Base-by-base conservation (phyloP, 768 basidiomycete species). In the Cyclocybe cylindracea region DNA sequence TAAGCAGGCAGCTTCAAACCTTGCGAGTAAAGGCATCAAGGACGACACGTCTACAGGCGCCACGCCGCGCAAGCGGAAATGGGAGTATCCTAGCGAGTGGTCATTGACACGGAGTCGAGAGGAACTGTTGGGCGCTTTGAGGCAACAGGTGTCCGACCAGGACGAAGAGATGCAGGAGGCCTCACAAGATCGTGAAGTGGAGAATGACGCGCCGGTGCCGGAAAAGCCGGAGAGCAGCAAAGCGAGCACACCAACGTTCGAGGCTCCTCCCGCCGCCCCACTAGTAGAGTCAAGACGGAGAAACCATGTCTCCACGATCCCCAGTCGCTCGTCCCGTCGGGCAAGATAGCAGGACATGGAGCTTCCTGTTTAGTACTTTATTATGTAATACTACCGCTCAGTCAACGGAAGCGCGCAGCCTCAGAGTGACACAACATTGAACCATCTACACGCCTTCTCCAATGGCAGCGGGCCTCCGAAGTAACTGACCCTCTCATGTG, bases 21-120 rank as follows among this genome's bases (percentile, higher is more conserved):
- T 92, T 16, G 63, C 76, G 6, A 78, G 83, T 29, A 74, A 84
- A 49, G 89, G 85, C 7, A 73, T 79, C 7, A 78, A 71, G 50
- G 82, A 83, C 48, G 91, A 93, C 60, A 63, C 70, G 16, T 70
- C 87, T 1, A 89, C 86, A 10, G 91, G 91, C 5, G 70, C 70
- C 48, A 94, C 91, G 3, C 92, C 92, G 34, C 82, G 81, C 41
- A 92, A 90, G 73, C 84, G 88, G 32, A 67, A 69, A 31, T 88
- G 87, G 84, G 73, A 86, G 53, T 86, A 86, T 53, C 74, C 76
- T 5, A 86, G 88, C 56, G 69, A 82, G 44, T 93, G 91, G 89
- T 78, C 83, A 38, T 69, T 89, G 51, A 90, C 89, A 5, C 73
- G 80, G 54, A 75, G 70, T 50, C 80, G 91, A 24, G 82, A 86